phyloP scores from a whole-genome alignment of 2,329 filamentous ascomycete genomes.

The Cladobotryum protrusum region DNA sequence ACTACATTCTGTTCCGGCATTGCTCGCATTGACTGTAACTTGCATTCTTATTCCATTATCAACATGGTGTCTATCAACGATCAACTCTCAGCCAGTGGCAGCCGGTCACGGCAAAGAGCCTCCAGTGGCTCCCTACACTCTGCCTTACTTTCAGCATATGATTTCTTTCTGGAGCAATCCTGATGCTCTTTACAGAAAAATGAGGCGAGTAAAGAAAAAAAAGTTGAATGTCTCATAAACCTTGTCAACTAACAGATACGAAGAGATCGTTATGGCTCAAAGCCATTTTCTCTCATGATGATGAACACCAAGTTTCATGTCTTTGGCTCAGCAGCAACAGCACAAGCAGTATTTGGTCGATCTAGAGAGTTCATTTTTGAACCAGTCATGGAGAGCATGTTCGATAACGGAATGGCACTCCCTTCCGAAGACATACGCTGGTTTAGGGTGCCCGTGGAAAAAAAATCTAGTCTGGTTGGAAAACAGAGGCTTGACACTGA shows the following conservation, averaged over 20 bases:
- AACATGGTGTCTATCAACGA: neutral
- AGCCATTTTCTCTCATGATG: neutral
- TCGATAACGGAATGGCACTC: slow-evolving; percentile 2
- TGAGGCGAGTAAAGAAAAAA: neutral
- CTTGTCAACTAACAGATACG: too few relatives aligned
- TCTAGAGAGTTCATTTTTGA: slow-evolving; percentile 2
- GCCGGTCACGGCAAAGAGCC: slow-evolving; percentile 2
- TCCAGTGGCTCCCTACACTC: slow-evolving; percentile 1
- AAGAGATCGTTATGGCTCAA: neutral
- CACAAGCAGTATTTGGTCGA: neutral
- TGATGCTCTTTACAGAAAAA: neutral
- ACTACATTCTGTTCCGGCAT: neutral
- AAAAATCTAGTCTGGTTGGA: neutral
- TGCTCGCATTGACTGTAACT: neutral
- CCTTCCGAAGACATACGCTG: neutral
- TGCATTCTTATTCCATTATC: neutral
- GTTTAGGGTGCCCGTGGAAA: slow-evolving; percentile 1
- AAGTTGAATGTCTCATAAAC: too few relatives aligned
- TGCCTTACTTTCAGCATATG: slow-evolving; percentile 6
- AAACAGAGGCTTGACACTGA: neutral
- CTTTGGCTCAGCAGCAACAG: neutral
- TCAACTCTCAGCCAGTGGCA: neutral
- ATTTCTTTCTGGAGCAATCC: neutral
- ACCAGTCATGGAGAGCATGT: slow-evolving; percentile 3
- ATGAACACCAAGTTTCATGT: neutral